Evolutionary conservation across 495 filamentous ascomycete species (phyloP), one percentile per base, ranked within the genome.

Genomic region (Penicillium argentinense): DNA sequence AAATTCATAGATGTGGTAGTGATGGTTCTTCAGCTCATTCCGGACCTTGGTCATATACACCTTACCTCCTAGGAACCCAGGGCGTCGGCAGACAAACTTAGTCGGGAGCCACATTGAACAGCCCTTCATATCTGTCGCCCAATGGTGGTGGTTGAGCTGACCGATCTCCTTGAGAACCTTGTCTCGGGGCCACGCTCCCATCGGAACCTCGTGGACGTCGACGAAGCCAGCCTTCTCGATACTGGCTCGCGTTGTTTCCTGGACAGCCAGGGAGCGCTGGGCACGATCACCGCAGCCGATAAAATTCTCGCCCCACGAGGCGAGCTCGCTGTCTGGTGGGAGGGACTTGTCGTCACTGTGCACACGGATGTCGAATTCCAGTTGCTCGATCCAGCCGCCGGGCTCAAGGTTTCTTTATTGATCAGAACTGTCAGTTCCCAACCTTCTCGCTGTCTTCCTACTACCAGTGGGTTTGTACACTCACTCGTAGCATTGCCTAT

Each of bases 161-260:
- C 86, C 86, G 12, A 86, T 78, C 47, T 79, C 77, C 58, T 87
- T 87, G 51, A 87, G 56, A 11, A 73, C 68, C 28, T 71, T 75
- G 47, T 87, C 81, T 56, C 73, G 79, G 6, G 84, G 72, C 85
- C 86, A 89, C 1, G 77, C 72, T 1, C 83, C 83, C 44, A 86
- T 71, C 8, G 85, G 86, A 49, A 85, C 67, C 52, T 64, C 53
- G 9, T 59, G 55, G 12, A 73, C 52, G 34, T 73, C 63, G 23
- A 42, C 25, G 38, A 48, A 48, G 25, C 45, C 45, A 6, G 45
- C 45, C 14, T 42, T 48, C 9, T 41, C 45, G 17, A 48, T 19
- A 8, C 13, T 12, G 1, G 16, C 13, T 23, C 45, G 45, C 45
- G 42, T 48, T 1, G 19, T 42, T 7, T 48, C 38, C 5, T 32